Percentiles rank a stretch among this genome's conserved stretches.
These are phyloP conservation scores for Helianthus tuberosus DNA, from an alignment of 129 eudicot genomes.

Conservation along the genomic window DNA sequence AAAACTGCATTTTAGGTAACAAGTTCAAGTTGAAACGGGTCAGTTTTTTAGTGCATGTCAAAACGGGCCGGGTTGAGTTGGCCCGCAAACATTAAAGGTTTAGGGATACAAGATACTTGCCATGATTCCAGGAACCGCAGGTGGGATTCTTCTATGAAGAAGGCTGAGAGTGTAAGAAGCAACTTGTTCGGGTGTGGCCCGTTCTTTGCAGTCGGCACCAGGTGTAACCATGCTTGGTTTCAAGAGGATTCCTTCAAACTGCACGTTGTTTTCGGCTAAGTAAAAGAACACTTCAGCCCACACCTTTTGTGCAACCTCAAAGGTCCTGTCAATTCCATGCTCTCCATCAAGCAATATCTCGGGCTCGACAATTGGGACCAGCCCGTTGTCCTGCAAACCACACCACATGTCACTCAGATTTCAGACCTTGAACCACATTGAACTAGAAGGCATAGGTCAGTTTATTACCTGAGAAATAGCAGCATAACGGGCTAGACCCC, in stretches of 20 bases:
- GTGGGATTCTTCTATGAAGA: conserved; percentile 67
- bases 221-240: conserved; percentile 93
- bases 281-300: conserved; percentile 82
- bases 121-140: conserved; percentile 90
- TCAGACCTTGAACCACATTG: conserved; percentile 15
- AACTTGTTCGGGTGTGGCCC: conserved; percentile 73
- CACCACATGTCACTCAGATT: neutral
- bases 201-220: conserved; percentile 68
- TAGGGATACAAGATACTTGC: conserved; percentile 42
- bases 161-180: conserved; percentile 72
- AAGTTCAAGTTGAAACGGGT: neutral
- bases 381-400: conserved; percentile 60
- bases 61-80: neutral
- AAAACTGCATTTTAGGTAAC: conserved; percentile 51
- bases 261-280: conserved; percentile 64
- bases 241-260: conserved; percentile 73
- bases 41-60: neutral
- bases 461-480: conserved; percentile 73
- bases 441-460: neutral
- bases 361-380: conserved; percentile 82
- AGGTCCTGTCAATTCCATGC: conserved; percentile 70
- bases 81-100: neutral
- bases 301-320: conserved; percentile 64
- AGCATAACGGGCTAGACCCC: conserved; percentile 88
- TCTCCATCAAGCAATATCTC: conserved; percentile 73